Evolutionary conservation across 345 rosid species (phyloP).

Genomic region (Linum trigynum): DNA sequence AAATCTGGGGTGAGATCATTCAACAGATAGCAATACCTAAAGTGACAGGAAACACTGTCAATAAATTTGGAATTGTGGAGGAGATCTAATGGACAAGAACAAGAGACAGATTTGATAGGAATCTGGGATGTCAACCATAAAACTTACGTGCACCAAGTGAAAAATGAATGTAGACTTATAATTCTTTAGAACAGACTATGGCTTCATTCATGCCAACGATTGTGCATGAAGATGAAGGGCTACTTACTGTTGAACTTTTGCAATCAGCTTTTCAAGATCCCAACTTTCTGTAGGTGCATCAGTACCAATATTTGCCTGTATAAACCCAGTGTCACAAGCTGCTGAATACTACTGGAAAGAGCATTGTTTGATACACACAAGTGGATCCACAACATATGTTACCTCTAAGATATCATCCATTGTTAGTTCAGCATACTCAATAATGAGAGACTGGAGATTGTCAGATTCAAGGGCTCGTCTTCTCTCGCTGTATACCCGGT

Average conservation of each 20-base stretch:
- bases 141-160: no score
- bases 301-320: conserved; percentile 76
- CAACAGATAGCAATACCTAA: conserved; percentile 85
- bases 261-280: conserved; percentile 85
- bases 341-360: conserved; percentile 1
- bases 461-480: conserved; percentile 85
- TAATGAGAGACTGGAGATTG: conserved; percentile 68
- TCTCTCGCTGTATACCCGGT: conserved; percentile 91
- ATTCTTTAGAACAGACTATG: no score
- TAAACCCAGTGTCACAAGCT: conserved; percentile 1
- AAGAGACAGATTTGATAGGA: no score
- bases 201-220: background rate
- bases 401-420: conserved; percentile 98
- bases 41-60: conserved; percentile 1
- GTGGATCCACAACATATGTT: conserved; percentile 12
- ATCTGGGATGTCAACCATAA: no score
- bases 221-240: background rate
- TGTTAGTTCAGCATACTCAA: conserved; percentile 94
- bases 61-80: background rate
- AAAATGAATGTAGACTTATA: no score
- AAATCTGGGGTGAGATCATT: conserved; percentile 70
- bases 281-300: conserved; percentile 69
- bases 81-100: no score
- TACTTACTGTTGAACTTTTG: conserved; percentile 84
- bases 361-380: background rate